Percentiles rank a stretch among this genome's conserved stretches.
phyloP scores from a whole-genome alignment of 768 basidiomycete genomes.

The Suillus hirtellus region DNA sequence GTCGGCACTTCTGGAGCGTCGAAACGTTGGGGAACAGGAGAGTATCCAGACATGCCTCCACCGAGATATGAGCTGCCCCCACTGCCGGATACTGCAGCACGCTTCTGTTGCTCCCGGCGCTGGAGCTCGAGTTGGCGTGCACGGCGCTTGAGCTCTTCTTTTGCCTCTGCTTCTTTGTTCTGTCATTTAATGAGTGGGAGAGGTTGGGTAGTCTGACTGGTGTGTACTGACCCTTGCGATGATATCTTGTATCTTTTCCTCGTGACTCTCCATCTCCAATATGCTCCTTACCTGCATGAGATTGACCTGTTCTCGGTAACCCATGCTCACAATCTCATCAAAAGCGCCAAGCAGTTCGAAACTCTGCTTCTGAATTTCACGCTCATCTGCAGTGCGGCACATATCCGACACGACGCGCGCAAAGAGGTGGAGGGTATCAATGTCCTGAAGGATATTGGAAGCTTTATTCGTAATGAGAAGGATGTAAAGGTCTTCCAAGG shows the following conservation, averaged over 20 bases:
- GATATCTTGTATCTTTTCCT: constrained; percentile 97
- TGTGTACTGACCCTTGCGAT: constrained; percentile 75
- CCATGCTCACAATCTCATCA: constrained; percentile 93
- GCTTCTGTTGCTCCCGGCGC: constrained; percentile 88
- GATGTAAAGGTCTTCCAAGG: constrained; percentile 95
- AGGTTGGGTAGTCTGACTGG: not conserved
- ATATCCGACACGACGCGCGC: constrained; percentile 92
- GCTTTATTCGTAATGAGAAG: constrained; percentile 97
- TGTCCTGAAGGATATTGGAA: constrained; percentile 98
- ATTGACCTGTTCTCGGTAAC: constrained; percentile 79
- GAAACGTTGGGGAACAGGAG: constrained; percentile 65
- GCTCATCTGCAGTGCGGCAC: constrained; percentile 83
- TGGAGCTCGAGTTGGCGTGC: constrained; percentile 99
- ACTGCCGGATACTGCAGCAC: constrained; percentile 52
- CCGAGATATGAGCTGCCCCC: constrained; percentile 62
- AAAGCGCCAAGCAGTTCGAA: constrained; percentile 95
- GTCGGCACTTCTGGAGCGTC: constrained; percentile 60
- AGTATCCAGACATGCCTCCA: constrained; percentile 69
- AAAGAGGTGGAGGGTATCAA: constrained; percentile 93
- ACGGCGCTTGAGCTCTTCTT: constrained; percentile 96
- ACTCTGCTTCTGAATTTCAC: constrained; percentile 85
- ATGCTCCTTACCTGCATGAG: constrained; percentile 77
- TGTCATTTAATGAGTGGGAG: constrained; percentile 28
- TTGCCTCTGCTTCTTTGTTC: constrained; percentile 99
- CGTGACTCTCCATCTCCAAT: constrained; percentile 89